Conservation (phyloP, 768 basidiomycete species). For the Tulasnella sp. region DNA sequence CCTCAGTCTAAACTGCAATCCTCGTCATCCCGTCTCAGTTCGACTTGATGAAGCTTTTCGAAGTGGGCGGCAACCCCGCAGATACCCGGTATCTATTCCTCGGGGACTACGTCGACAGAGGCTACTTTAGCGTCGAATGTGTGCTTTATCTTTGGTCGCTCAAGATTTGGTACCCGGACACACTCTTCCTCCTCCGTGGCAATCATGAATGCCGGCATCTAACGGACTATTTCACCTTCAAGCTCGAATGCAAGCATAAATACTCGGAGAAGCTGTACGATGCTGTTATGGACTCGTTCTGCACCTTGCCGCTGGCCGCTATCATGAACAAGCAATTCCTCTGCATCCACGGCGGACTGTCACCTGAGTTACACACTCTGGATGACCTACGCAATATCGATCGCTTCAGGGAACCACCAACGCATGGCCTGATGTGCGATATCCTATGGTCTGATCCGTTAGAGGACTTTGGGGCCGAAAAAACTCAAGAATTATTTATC, state of each 20-base stretch:
- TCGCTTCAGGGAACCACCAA: slow-evolving; percentile 97
- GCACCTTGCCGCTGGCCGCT: slow-evolving; percentile 86
- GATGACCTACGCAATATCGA: slow-evolving; percentile 94
- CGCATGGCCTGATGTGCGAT: slow-evolving; percentile 96
- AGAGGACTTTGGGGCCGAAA: slow-evolving; percentile 94
- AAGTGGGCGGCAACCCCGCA: slow-evolving; percentile 89
- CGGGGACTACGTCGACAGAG: slow-evolving; percentile 88
- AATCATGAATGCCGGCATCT: slow-evolving; percentile 99
- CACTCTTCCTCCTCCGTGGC: slow-evolving; percentile 89
- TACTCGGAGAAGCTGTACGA: slow-evolving; percentile 96
- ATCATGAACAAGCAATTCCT: slow-evolving; percentile 99
- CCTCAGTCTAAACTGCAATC: slow-evolving; percentile 13
- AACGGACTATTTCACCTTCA: slow-evolving; percentile 55
- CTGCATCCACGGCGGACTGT: slow-evolving; percentile 95
- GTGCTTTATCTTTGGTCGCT: slow-evolving; percentile 95
- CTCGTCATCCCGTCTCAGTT: slow-evolving; percentile 39
- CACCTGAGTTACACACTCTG: slow-evolving; percentile 87
- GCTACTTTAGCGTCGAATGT: slow-evolving; percentile 95
- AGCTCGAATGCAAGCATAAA: slow-evolving; percentile 91
- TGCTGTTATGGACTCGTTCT: slow-evolving; percentile 97
- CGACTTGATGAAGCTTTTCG: slow-evolving; percentile 90
- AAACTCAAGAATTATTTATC: slow-evolving; percentile 77
- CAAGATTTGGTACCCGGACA: slow-evolving; percentile 99
- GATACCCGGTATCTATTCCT: slow-evolving; percentile 88
- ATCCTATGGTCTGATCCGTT: slow-evolving; percentile 97